phyloP scores from a whole-genome alignment of 108 stramenopile genomes.

The Aurantiochytrium sp. region DNA sequence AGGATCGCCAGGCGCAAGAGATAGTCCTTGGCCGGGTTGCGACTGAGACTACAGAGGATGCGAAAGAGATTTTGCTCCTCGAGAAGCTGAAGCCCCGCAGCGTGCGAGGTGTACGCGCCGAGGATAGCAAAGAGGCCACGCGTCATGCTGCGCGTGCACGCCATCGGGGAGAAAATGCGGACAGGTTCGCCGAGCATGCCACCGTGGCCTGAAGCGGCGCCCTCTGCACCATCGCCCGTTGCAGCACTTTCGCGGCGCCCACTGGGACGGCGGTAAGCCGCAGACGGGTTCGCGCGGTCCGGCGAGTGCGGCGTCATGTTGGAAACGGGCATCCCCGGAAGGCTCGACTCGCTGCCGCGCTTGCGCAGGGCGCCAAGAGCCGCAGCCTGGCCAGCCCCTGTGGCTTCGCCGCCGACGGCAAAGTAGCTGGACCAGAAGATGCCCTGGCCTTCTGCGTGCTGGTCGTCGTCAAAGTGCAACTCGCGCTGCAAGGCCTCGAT shows the following conservation, averaged over 20 bases:
- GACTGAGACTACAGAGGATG: background rate
- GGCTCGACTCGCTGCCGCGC: background rate
- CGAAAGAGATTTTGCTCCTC: background rate
- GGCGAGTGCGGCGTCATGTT: no score
- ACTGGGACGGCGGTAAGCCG: no score
- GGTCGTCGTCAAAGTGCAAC: background rate
- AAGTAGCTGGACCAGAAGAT: background rate
- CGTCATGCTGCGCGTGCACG: background rate
- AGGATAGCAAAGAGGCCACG: background rate
- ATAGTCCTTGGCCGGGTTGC: background rate
- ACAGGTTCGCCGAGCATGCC: background rate
- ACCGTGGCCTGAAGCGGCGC: background rate
- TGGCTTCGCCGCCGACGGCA: background rate
- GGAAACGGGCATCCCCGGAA: background rate
- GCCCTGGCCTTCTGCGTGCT: background rate
- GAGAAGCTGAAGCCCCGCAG: background rate
- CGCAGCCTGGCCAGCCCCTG: background rate
- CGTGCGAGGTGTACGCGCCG: constrained; percentile 12
- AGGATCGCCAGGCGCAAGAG: background rate
- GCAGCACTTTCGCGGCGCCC: no score
- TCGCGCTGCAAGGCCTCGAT: background rate
- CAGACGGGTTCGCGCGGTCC: no score
- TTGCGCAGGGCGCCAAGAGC: background rate
- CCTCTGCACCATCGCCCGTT: background rate
- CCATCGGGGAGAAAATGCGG: background rate